Percentiles rank a stretch among this genome's conserved stretches.
Conservation (phyloP, 768 basidiomycete species). For the Boletus pseudo-olivaceus region DNA sequence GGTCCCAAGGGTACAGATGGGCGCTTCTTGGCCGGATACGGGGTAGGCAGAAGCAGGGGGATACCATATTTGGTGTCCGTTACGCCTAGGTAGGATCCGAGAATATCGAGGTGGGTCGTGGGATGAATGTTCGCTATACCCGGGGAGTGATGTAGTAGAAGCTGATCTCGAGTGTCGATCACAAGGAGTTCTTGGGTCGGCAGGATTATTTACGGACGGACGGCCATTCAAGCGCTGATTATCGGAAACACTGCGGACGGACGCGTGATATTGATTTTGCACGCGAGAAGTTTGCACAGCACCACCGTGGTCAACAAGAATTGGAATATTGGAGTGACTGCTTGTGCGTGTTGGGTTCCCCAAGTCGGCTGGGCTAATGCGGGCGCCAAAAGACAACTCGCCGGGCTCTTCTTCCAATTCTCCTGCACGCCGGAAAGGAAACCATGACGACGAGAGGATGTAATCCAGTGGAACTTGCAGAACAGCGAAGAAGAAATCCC, state of each 20-base stretch:
- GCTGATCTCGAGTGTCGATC: conserved; percentile 11
- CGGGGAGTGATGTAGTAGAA: conserved; percentile 23
- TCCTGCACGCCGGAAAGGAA: conserved; percentile 19
- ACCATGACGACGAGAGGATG: conserved; percentile 31
- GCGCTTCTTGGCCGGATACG: conserved; percentile 13
- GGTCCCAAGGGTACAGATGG: conserved; percentile 20
- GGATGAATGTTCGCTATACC: conserved; percentile 22
- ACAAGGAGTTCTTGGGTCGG: conserved; percentile 1
- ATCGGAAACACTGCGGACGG: conserved; percentile 20
- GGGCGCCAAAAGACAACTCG: not conserved
- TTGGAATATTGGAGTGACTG: conserved; percentile 13
- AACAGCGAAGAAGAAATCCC: conserved; percentile 55
- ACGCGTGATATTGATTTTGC: conserved; percentile 5
- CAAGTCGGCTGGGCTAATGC: conserved; percentile 1
- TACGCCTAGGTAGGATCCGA: conserved; percentile 12
- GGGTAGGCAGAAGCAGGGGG: conserved; percentile 49
- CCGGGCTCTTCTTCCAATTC: conserved; percentile 9
- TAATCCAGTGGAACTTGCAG: conserved; percentile 39
- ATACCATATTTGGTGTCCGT: conserved; percentile 53
- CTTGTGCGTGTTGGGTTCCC: conserved; percentile 2
- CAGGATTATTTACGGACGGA: not conserved
- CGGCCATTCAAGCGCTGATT: conserved; percentile 3
- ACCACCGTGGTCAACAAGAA: conserved; percentile 4
- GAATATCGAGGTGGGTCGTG: conserved; percentile 25
- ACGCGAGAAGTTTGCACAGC: conserved; percentile 8